These are phyloP conservation scores for Aspergillus diversus DNA, from an alignment of 495 filamentous ascomycete species.

Conservation along the genomic window DNA sequence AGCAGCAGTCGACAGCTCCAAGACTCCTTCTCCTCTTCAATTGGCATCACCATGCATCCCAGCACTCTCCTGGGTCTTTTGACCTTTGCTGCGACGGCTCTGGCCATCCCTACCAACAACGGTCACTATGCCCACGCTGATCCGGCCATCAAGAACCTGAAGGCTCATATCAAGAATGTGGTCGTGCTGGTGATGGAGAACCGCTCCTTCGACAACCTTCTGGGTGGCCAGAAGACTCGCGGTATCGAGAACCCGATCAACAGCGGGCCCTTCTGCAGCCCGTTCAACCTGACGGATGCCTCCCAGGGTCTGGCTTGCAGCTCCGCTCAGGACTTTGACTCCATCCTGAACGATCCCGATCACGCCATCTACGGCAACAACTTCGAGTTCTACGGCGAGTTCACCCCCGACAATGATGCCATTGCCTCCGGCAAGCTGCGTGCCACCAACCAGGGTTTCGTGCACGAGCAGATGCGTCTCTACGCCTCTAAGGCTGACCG, in stretches of 20 bases:
- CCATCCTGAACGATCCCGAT: slow-evolving; percentile 51
- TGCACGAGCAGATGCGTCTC: slow-evolving; percentile 48
- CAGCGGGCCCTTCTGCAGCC: slow-evolving; percentile 49
- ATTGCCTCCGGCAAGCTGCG: slow-evolving; percentile 40
- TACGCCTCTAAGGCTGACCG: slow-evolving; percentile 40
- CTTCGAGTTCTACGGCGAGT: slow-evolving; percentile 54
- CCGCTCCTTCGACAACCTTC: slow-evolving; percentile 50
- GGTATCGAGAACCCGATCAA: slow-evolving; percentile 50
- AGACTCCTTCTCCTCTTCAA: slow-evolving; percentile 4
- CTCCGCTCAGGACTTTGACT: slow-evolving; percentile 46
- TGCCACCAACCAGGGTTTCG: slow-evolving; percentile 48
- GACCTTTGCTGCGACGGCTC: slow-evolving; percentile 39
- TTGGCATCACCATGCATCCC: slow-evolving; percentile 33
- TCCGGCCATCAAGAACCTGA: slow-evolving; percentile 36
- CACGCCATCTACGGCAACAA: slow-evolving; percentile 56
- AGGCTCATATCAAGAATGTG: slow-evolving; percentile 51
- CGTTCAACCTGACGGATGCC: slow-evolving; percentile 44
- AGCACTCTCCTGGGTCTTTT: slow-evolving; percentile 38
- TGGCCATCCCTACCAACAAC: slow-evolving; percentile 29
- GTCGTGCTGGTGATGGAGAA: slow-evolving; percentile 52
- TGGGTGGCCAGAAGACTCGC: slow-evolving; percentile 42
- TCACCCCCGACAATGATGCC: slow-evolving; percentile 40
- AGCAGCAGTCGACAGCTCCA: neutral
- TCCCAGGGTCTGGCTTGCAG: slow-evolving; percentile 43
- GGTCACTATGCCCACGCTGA: slow-evolving; percentile 24